Conservation (phyloP, 2,329 filamentous ascomycete species). For the Pestalotiopsis sp. region DNA sequence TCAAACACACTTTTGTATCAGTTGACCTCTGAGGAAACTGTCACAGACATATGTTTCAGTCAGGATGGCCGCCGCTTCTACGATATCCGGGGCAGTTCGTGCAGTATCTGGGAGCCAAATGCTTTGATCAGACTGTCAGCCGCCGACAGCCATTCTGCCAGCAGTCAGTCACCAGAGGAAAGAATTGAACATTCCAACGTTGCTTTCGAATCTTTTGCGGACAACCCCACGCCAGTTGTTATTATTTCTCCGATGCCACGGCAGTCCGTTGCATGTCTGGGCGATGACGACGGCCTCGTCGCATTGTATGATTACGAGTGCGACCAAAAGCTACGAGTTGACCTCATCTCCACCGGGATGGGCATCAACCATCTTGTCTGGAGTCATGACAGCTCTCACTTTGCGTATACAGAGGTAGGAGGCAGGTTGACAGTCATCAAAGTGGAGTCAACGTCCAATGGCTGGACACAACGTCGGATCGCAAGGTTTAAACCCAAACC, state of each 20-base stretch:
- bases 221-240: neutral
- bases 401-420: slow-evolving; percentile 5
- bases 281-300: slow-evolving; percentile 4
- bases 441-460: neutral
- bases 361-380: slow-evolving; percentile 7
- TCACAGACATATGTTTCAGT: slow-evolving; percentile 19
- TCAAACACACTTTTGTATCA: slow-evolving; percentile 20
- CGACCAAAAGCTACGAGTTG: neutral
- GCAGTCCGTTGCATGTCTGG: neutral
- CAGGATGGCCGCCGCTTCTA: slow-evolving; percentile 21
- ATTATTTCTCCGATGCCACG: neutral
- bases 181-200: neutral
- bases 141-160: neutral
- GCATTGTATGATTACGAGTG: slow-evolving; percentile 3
- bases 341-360: slow-evolving; percentile 1
- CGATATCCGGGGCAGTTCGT: slow-evolving; percentile 18
- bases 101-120: slow-evolving; percentile 24
- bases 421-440: neutral
- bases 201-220: neutral
- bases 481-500: neutral
- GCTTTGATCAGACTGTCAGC: slow-evolving; percentile 15
- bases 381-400: neutral
- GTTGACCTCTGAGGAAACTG: slow-evolving; percentile 17
- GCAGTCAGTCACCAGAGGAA: neutral
- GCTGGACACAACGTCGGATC: neutral